A percentile compares a stretch with the other conserved stretches of the same genome.
phyloP scores from a whole-genome alignment of 2,329 filamentous ascomycete species.

The Clarireedia sp. region DNA sequence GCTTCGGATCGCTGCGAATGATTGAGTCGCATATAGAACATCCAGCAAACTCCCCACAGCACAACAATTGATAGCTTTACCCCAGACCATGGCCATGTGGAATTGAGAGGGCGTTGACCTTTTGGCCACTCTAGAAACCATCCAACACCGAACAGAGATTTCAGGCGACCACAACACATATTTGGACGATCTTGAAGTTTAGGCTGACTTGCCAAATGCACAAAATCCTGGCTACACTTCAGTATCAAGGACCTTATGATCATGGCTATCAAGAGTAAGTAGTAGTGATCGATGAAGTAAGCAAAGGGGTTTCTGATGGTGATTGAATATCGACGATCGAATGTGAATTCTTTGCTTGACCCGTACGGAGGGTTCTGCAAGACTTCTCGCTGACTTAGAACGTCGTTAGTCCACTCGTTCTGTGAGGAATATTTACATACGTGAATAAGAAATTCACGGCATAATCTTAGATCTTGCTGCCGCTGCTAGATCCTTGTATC shows the following conservation, averaged over 20 bases:
- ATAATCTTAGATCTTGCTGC: no score
- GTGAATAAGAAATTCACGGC: no score
- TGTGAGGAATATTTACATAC: no score
- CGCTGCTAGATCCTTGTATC: no score
- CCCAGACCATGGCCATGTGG: slow-evolving; percentile 23
- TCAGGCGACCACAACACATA: slow-evolving; percentile 2
- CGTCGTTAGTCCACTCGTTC: no score
- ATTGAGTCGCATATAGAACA: slow-evolving; percentile 17
- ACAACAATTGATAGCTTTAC: slow-evolving; percentile 22
- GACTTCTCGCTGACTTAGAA: neutral
- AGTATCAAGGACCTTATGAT: neutral
- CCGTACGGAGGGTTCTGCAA: neutral
- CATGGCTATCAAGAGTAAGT: neutral
- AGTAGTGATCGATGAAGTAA: neutral
- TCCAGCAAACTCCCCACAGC: slow-evolving; percentile 24
- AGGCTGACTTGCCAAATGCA: neutral
- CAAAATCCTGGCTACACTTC: neutral
- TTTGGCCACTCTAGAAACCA: slow-evolving; percentile 24
- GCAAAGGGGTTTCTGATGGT: neutral
- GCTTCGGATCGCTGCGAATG: neutral
- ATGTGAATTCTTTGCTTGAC: neutral
- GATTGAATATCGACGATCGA: neutral
- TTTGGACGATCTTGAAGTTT: neutral
- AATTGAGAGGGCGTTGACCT: slow-evolving; percentile 19
- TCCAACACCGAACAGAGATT: slow-evolving; percentile 16